Base-by-base conservation (phyloP, 2,329 filamentous ascomycete genomes). In the Keithomyces neogunnii region DNA sequence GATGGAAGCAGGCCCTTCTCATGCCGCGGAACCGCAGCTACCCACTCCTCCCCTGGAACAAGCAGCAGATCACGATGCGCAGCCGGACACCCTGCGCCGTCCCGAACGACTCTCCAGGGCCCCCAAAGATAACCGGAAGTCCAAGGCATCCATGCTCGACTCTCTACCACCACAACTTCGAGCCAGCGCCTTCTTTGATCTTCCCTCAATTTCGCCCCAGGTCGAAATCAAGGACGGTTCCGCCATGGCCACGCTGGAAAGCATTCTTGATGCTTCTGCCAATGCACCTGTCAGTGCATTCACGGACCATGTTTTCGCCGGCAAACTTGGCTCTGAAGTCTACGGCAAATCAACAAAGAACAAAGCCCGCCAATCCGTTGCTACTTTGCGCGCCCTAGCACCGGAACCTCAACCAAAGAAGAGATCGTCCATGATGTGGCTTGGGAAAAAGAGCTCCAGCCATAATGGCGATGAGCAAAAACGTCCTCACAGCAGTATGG, bases 141-240 rank as follows among this genome's bases (percentile, higher is more conserved):
- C 66, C 0, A 61, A 59, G 52, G 58, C 62, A 56, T 65, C 67
- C 4, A 52, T 53, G 35, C 47, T 57, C 13, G 53, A 53, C 65
- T 53, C 66, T 66, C 66, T 96, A 11, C 90, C 92, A 2, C 82
- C 92, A 0, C 89, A 95, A 59, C 76, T 97, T 36, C 82, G 92
- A 54, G 93, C 93, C n/a, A 95, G 85, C 60, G 82, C 87, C 31
- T 97, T 89, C 69, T 97, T 97, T 62, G 91, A 97, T 52, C 60
- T 81, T 28, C 85, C 85, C 0, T 73, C 80, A 3, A 63, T 70
- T 2, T 59, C 68, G 2, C 70, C 76, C 4, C 67, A 72, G 10
- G 72, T 85, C 28, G 74, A 84, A 57, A 63, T 84, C 50, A 84
- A 84, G 65, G 84, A 88, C 52, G 86, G 88, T 19, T 97, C 93